These are phyloP conservation scores for Kuraishia piskuri DNA, from an alignment of 805 yeast species.

Conservation along the genomic window DNA sequence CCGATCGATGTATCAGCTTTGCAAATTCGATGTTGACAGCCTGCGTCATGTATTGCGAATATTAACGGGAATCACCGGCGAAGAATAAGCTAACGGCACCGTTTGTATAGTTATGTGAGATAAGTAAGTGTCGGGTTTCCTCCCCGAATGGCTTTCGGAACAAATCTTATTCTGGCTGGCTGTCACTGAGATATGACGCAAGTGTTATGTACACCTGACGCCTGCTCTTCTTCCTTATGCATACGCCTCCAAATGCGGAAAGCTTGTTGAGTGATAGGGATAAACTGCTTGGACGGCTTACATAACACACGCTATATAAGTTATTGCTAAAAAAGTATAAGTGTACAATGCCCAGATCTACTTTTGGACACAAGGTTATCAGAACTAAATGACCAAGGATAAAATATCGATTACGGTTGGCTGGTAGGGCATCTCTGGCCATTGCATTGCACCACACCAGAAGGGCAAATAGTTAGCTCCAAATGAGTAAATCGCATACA, in stretches of 20 bases:
- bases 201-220: background rate
- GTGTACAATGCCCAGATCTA: too few relatives aligned
- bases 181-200: background rate
- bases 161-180: background rate
- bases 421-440: background rate
- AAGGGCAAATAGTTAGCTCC: background rate
- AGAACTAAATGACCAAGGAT: too few relatives aligned
- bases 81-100: too few relatives aligned
- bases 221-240: background rate
- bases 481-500: background rate
- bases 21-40: background rate
- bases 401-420: too few relatives aligned
- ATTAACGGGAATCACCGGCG: background rate
- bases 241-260: background rate
- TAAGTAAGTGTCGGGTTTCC: background rate
- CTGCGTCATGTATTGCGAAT: background rate
- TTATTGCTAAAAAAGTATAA: too few relatives aligned
- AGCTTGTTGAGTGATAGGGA: background rate
- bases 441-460: background rate
- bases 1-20: background rate
- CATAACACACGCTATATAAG: too few relatives aligned
- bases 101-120: too few relatives aligned
- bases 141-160: background rate
- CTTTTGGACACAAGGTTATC: too few relatives aligned
- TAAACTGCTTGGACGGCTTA: too few relatives aligned